phyloP scores from a whole-genome alignment of 2,329 filamentous ascomycete species.

The Grosmannia serpens region DNA sequence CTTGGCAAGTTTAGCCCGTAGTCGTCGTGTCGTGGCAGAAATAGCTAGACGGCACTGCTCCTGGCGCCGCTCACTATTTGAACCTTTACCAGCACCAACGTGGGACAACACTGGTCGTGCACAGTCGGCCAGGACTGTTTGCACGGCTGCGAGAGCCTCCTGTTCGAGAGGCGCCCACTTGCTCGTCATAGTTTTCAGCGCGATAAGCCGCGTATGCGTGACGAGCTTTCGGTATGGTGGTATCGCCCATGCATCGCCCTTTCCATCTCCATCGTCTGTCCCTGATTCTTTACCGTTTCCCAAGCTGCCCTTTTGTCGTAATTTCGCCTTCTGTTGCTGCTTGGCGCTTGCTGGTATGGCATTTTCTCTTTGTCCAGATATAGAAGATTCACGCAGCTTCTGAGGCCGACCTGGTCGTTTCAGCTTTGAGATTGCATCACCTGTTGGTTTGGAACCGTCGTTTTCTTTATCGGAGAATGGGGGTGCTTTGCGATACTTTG shows the following conservation, averaged over 20 bases:
- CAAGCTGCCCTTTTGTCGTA: neutral
- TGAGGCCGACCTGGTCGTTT: neutral
- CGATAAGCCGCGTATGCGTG: slow-evolving; percentile 39
- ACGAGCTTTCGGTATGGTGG: slow-evolving; percentile 37
- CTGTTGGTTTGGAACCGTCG: neutral
- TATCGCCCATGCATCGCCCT: neutral
- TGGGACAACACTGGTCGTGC: slow-evolving; percentile 51
- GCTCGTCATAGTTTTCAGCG: slow-evolving; percentile 52
- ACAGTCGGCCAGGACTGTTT: slow-evolving; percentile 43
- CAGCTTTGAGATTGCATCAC: neutral
- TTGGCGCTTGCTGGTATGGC: neutral
- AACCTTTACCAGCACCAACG: slow-evolving; percentile 30
- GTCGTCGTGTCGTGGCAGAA: slow-evolving; percentile 38
- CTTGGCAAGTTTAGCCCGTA: slow-evolving; percentile 45
- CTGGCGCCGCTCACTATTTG: slow-evolving; percentile 26
- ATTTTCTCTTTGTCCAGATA: neutral
- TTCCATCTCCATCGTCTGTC: neutral
- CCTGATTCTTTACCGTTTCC: neutral
- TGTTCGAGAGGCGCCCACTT: slow-evolving; percentile 53
- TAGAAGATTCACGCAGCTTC: neutral
- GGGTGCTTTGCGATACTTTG: neutral
- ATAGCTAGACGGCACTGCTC: slow-evolving; percentile 45
- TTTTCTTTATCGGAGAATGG: neutral
- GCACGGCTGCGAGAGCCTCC: slow-evolving; percentile 43
- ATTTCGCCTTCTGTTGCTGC: neutral